Evolutionary conservation across 2,329 filamentous ascomycete species (phyloP).

Genomic region (Chaetomium globosum): DNA sequence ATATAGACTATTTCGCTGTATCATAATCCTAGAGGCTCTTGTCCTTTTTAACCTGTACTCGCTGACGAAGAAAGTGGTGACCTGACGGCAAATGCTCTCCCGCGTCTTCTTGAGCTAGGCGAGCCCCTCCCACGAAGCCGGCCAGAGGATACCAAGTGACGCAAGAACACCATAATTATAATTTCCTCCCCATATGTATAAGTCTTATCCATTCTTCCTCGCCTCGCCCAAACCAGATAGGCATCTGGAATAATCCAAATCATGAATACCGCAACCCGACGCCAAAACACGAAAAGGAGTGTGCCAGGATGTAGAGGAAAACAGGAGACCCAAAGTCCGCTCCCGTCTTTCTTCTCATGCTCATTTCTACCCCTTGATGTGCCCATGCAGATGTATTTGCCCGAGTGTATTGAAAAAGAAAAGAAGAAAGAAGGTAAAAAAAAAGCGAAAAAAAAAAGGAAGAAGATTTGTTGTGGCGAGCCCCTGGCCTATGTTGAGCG

Average conservation of each 20-base stretch:
- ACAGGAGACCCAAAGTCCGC: not conserved
- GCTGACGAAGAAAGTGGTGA: not conserved
- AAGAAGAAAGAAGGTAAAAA: not conserved
- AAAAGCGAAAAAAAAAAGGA: slow-evolving; percentile 1
- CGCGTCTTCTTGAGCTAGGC: not conserved
- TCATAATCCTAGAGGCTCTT: slow-evolving; percentile 7
- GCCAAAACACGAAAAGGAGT: slow-evolving; percentile 16
- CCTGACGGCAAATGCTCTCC: not conserved
- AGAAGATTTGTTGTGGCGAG: not conserved
- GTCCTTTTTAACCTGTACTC: not conserved
- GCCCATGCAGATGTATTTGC: slow-evolving; percentile 18
- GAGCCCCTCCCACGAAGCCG: not conserved
- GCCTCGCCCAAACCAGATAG: not conserved
- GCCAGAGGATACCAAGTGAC: not conserved
- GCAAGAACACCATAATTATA: slow-evolving; percentile 9
- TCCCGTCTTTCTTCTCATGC: not conserved
- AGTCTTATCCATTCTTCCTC: not conserved
- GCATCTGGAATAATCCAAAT: slow-evolving; percentile 8
- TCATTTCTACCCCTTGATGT: not conserved
- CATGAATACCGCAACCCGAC: slow-evolving; percentile 9
- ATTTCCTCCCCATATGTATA: slow-evolving; percentile 15
- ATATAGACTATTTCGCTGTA: slow-evolving; percentile 9
- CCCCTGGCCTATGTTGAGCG: not conserved
- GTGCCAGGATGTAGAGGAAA: not conserved
- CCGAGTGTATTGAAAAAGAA: slow-evolving; percentile 5